Evolutionary conservation across 2,329 filamentous ascomycete species (phyloP).

Genomic region (Arthroderma sp.): DNA sequence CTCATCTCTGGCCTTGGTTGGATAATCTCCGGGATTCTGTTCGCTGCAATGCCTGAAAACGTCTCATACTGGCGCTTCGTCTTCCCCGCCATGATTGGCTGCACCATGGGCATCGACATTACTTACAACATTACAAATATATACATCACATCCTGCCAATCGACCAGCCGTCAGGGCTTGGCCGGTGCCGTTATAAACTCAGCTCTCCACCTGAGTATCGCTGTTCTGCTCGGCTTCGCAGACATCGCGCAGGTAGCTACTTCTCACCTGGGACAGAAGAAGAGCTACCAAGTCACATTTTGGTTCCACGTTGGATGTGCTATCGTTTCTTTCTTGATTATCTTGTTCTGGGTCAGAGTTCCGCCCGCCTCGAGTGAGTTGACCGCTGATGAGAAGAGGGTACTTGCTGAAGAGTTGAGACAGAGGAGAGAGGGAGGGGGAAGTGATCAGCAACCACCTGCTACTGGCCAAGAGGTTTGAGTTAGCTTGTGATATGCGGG

Average conservation of each 20-base stretch:
- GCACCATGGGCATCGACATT: conserved; percentile 61
- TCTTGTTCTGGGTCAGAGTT: conserved; percentile 41
- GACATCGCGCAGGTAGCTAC: conserved; percentile 47
- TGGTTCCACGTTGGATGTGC: conserved; percentile 50
- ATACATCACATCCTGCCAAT: conserved; percentile 62
- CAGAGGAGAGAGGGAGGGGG: background rate
- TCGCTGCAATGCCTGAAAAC: conserved; percentile 47
- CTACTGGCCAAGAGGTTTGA: too few relatives aligned
- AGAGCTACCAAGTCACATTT: conserved; percentile 52
- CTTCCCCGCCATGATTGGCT: conserved; percentile 49
- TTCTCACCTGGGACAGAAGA: conserved; percentile 28
- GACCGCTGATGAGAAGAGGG: conserved; percentile 43
- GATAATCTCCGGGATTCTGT: conserved; percentile 46
- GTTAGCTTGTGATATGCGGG: too few relatives aligned
- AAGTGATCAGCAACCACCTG: too few relatives aligned
- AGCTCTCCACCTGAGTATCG: conserved; percentile 57
- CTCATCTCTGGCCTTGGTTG: conserved; percentile 49
- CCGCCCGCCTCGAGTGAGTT: conserved; percentile 43
- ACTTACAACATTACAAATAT: conserved; percentile 63
- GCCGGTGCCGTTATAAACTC: conserved; percentile 61
- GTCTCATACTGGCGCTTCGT: conserved; percentile 59
- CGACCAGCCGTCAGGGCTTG: conserved; percentile 52
- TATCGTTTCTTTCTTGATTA: conserved; percentile 38
- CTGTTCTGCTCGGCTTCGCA: conserved; percentile 56
- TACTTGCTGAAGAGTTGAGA: conserved; percentile 11